Base-by-base conservation (phyloP, 2,329 filamentous ascomycete genomes). In the Monosporascus ibericus region DNA sequence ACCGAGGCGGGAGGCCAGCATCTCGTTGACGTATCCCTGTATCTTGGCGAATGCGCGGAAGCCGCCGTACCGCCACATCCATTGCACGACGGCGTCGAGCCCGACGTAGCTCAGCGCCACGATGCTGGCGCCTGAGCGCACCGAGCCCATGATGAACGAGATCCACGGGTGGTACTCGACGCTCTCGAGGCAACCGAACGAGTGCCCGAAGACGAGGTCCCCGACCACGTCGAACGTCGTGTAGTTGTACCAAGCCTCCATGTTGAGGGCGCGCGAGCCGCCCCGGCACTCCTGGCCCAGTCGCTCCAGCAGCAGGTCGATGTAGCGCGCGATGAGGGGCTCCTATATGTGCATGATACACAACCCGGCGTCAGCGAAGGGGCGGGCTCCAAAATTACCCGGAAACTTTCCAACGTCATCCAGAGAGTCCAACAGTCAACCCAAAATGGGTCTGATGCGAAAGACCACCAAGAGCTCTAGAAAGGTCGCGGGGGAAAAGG, bases 121-220 rank as follows among this genome's bases (percentile, higher is more conserved):
- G 17, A 57, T 48, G 34, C 58, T 27, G 6, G 64, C 58, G 14
- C 63, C 60, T 27, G 61, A 58, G 27, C 52, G 57, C 3, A 70
- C 53, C 47, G 62, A 65, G 17, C 60, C 53, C 18, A 68, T 56
- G 18, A 72, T 67, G 17, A 65, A 60, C 1, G 64, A 57, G 22
- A 66, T 61, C 70, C 69, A 72, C 48, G 60, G 61, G 20, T 55
- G 50, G 25, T 53, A 59, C 47, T 55, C 39, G 53, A 64, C 60
- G 38, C 61, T 60, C 39, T 69, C 56, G 6, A 74, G 62, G 51
- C 67, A 70, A 6, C 62, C 60, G 58, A 75, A 76, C 0, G 71
- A 69, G 52, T 76, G 68, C 0, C 73, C 75, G 56, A 77, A 78
- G 1, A 65, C 63, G 24, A 67, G 61, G 47, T 58, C 53, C 14